phyloP scores from a whole-genome alignment of 2,329 filamentous ascomycete species.

The Grosmannia serpens region DNA sequence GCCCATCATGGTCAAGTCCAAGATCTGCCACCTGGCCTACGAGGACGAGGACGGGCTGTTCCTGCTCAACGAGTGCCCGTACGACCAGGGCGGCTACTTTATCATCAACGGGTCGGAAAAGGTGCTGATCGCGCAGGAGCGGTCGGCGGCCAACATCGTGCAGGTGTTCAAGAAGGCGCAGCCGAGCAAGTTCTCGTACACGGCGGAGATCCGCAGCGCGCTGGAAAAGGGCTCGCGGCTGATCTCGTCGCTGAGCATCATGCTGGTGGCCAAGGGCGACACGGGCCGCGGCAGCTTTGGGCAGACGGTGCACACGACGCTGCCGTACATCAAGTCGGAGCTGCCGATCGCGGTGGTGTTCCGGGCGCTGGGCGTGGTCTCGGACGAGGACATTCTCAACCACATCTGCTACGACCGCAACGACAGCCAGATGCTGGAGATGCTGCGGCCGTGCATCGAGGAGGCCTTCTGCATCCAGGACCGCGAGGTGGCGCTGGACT shows the following conservation, averaged over 20 bases:
- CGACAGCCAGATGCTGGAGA: constrained; percentile 94
- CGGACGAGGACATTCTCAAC: constrained; percentile 94
- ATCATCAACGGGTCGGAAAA: constrained; percentile 99
- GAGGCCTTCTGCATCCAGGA: constrained; percentile 96
- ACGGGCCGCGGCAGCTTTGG: constrained; percentile 68
- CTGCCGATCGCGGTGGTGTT: constrained; percentile 94
- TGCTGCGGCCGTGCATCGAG: constrained; percentile 93
- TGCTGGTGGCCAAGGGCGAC: constrained; percentile 79
- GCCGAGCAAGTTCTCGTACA: constrained; percentile 84
- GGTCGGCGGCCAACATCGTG: constrained; percentile 95
- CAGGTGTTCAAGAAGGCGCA: constrained; percentile 97
- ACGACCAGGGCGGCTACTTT: constrained; percentile 97
- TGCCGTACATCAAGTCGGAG: constrained; percentile 90
- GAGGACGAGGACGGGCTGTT: constrained; percentile 80
- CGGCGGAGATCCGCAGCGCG: constrained; percentile 91
- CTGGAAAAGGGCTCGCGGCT: constrained; percentile 92
- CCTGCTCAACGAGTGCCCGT: constrained; percentile 89
- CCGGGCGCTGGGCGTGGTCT: constrained; percentile 87
- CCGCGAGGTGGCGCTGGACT: constrained; percentile 85
- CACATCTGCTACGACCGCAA: constrained; percentile 94
- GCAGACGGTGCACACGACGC: constrained; percentile 76
- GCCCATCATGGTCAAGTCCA: constrained; percentile 96
- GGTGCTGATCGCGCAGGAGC: constrained; percentile 93
- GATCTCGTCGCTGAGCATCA: constrained; percentile 85
- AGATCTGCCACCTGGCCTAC: constrained; percentile 81